Evolutionary conservation across 2,329 filamentous ascomycete genomes (phyloP), one percentile per base, ranked within the genome.

Genomic region (Colletotrichum neosansevieriae): DNA sequence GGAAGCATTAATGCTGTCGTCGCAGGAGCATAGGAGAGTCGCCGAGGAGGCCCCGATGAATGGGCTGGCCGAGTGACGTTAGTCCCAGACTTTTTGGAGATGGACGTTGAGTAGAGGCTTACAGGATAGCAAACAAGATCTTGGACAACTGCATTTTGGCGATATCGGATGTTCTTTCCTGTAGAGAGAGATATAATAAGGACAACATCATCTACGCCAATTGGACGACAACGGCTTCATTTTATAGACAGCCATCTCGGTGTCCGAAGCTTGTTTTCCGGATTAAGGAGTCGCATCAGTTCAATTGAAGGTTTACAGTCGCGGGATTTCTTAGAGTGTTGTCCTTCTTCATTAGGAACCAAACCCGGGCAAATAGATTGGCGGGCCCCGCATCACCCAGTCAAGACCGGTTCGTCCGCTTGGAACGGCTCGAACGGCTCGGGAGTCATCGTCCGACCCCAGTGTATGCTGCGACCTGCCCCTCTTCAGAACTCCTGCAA

Each of bases 41-140:
- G 61, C 61, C 32, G 42, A 5, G 5, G 61, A 63, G n/a, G 36
- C 53, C n/a, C 61, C 53, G 34, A 63, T 51, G 12, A 63, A 17
- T 7, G 61, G 61, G 29, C 42, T 49, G 6, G 15, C 15, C 2
- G n/a, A 9, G 12, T 0, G 4, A 21, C 12, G 47, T 61, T 15
- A 53, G 36, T 21, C 4, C 9, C 2, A 2, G 10, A 7, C 19
- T 13, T 4, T 53, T 6, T 29, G 6, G 7, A 10, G 10, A 10
- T 42, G n/a, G 13, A 42, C 4, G 24, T 10, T 19, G n/a, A 21
- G 34, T 10, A 34, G n/a, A 21, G 34, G 51, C 58, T 53, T 42
- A 36, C 58, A 61, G 47, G 4, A 61, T 15, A 24, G 34, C 15
- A 3, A 61, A 42, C 10, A 61, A 42, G 7, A 44, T 13, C 45